These are phyloP conservation scores for Escallonia rubra DNA, from an alignment of 129 eudicot genomes.

Conservation along the genomic window DNA sequence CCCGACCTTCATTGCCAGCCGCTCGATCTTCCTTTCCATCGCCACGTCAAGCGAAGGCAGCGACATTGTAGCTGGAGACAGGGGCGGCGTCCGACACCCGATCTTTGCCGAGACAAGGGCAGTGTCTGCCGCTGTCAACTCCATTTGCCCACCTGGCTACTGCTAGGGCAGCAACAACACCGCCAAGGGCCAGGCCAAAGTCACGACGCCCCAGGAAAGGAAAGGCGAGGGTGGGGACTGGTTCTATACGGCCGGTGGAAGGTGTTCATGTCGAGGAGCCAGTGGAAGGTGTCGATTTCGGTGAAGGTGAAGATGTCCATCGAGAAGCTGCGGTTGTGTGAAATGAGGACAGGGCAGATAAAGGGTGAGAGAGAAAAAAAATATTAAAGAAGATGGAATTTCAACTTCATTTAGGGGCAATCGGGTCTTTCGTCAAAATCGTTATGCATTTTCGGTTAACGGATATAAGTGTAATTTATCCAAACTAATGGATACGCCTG, in stretches of 20 bases:
- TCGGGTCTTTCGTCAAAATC: too few relatives aligned
- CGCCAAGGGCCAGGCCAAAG: constrained; percentile 75
- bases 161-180: constrained; percentile 81
- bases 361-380: too few relatives aligned
- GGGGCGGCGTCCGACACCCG: constrained; percentile 70
- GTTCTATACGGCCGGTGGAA: constrained; percentile 79
- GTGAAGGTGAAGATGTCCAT: constrained; percentile 85
- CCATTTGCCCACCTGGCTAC: constrained; percentile 53
- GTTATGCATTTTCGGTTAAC: too few relatives aligned
- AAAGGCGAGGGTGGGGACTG: constrained; percentile 87
- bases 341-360: too few relatives aligned
- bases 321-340: constrained; percentile 90
- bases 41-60: constrained; percentile 80
- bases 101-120: constrained; percentile 73
- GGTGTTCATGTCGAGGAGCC: constrained; percentile 94
- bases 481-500: too few relatives aligned
- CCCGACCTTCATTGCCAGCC: constrained; percentile 86
- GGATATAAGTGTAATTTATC: too few relatives aligned
- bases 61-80: too few relatives aligned
- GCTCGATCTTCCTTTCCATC: constrained; percentile 73
- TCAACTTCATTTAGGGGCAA: too few relatives aligned
- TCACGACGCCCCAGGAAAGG: constrained; percentile 72
- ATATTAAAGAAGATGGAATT: too few relatives aligned
- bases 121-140: constrained; percentile 52
- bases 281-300: constrained; percentile 89